phyloP scores from a whole-genome alignment of 2,329 filamentous ascomycete species.

The Fusarium subglutinans region DNA sequence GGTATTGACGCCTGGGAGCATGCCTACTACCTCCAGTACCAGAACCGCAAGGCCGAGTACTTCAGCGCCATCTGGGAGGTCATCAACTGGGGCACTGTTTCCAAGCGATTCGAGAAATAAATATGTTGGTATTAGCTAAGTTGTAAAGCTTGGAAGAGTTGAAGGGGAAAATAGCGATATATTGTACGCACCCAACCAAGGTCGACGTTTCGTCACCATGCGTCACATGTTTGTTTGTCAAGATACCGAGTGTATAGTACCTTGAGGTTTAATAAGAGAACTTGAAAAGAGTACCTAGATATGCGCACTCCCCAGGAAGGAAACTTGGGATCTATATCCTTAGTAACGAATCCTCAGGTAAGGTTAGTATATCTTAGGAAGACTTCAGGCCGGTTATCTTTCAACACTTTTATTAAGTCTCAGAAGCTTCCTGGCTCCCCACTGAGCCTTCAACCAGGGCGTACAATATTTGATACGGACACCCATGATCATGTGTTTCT shows the following conservation, averaged over 20 bases:
- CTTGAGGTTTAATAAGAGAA: constrained; percentile 21
- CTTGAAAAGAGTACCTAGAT: constrained; percentile 5
- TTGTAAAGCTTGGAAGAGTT: neutral
- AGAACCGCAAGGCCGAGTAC: constrained; percentile 98
- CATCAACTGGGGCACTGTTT: constrained; percentile 92
- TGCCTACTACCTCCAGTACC: constrained; percentile 94
- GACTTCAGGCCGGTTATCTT: neutral
- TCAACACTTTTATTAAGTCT: neutral
- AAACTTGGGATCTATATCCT: neutral
- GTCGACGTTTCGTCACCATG: neutral
- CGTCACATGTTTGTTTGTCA: constrained; percentile 26
- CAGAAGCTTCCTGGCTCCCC: neutral
- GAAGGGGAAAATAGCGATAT: constrained; percentile 20
- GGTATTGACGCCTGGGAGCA: constrained; percentile 97
- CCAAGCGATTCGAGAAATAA: constrained; percentile 73
- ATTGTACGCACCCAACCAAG: neutral
- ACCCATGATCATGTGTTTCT: neutral
- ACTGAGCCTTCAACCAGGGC: neutral
- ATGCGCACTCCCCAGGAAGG: neutral
- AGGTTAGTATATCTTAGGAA: too few species aligned
- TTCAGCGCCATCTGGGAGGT: constrained; percentile 95
- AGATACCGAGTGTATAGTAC: constrained; percentile 36
- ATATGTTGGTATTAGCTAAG: neutral
- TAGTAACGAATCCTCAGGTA: neutral
- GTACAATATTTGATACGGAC: neutral